Percentiles rank a stretch among this genome's conserved stretches.
phyloP scores from a whole-genome alignment of 108 stramenopile species.

The Nitzschia sp. region DNA sequence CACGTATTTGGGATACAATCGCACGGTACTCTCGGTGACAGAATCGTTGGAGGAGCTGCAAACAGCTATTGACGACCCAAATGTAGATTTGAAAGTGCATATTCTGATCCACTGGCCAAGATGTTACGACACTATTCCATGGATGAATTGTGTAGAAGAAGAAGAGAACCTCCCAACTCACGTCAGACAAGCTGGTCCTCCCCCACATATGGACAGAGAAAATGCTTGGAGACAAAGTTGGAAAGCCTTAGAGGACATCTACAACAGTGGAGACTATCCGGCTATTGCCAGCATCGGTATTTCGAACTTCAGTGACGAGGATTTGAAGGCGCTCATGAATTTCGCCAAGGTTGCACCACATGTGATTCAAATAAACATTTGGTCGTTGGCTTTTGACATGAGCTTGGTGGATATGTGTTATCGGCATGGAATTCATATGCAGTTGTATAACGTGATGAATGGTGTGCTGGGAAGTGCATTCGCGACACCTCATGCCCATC shows the following conservation, averaged over 20 bases:
- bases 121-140: constrained; percentile 61
- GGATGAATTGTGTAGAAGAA: constrained; percentile 81
- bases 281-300: constrained; percentile 69
- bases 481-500: constrained; percentile 35
- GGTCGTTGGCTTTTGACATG: constrained; percentile 58
- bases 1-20: constrained; percentile 84
- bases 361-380: constrained; percentile 62
- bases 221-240: constrained; percentile 70
- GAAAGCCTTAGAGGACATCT: constrained; percentile 75
- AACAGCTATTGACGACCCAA: constrained; percentile 38
- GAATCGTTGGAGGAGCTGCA: constrained; percentile 50
- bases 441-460: constrained; percentile 74
- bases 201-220: constrained; percentile 62
- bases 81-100: constrained; percentile 50
- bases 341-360: constrained; percentile 48
- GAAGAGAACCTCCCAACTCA: constrained; percentile 52
- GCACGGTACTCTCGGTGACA: constrained; percentile 67
- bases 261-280: constrained; percentile 23
- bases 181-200: constrained; percentile 64
- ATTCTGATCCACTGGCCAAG: constrained; percentile 79
- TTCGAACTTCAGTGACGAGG: constrained; percentile 65
- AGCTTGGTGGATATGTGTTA: constrained; percentile 40
- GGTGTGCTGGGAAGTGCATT: constrained; percentile 36
- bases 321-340: constrained; percentile 47
- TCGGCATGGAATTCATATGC: constrained; percentile 51